phyloP scores from a whole-genome alignment of 75 land plant species.

The Cryptomeria japonica region DNA sequence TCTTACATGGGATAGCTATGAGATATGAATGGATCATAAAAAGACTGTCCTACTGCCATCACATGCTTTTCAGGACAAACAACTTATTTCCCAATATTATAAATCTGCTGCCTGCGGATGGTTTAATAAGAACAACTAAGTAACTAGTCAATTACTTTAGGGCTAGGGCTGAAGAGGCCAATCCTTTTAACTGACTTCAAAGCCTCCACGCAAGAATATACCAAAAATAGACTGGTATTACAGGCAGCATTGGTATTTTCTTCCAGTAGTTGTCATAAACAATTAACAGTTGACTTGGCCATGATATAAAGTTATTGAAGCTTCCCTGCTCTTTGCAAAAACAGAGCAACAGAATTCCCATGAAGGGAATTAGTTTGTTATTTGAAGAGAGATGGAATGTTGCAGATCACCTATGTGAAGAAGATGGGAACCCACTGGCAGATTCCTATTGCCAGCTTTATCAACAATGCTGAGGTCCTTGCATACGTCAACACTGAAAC shows the following conservation, averaged over 20 bases:
- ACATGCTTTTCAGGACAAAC: not conserved
- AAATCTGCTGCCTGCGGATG: not conserved
- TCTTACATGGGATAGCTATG: no score
- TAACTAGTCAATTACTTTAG: not conserved
- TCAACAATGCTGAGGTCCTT: constrained; percentile 63
- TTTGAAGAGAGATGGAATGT: constrained; percentile 46
- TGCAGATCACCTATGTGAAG: constrained; percentile 49
- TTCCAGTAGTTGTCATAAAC: constrained; percentile 15
- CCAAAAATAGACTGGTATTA: not conserved
- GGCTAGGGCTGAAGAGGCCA: not conserved
- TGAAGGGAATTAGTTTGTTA: constrained; percentile 34
- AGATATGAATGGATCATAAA: no score
- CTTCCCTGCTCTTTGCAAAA: constrained; percentile 14
- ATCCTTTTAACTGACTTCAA: not conserved
- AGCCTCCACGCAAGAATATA: not conserved
- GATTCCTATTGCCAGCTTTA: constrained; percentile 43
- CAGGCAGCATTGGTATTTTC: not conserved
- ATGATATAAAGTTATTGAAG: constrained; percentile 42
- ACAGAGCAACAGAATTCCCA: constrained; percentile 23
- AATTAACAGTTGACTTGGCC: constrained; percentile 41
- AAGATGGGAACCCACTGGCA: constrained; percentile 52
- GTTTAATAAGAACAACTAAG: not conserved
- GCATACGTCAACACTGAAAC: constrained; percentile 50
- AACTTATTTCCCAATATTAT: not conserved
- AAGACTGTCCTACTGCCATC: no score